A percentile compares a stretch with the other conserved stretches of the same genome.
Conservation (phyloP, 108 stramenopile genomes). For the Stephanodiscus minutulus region DNA sequence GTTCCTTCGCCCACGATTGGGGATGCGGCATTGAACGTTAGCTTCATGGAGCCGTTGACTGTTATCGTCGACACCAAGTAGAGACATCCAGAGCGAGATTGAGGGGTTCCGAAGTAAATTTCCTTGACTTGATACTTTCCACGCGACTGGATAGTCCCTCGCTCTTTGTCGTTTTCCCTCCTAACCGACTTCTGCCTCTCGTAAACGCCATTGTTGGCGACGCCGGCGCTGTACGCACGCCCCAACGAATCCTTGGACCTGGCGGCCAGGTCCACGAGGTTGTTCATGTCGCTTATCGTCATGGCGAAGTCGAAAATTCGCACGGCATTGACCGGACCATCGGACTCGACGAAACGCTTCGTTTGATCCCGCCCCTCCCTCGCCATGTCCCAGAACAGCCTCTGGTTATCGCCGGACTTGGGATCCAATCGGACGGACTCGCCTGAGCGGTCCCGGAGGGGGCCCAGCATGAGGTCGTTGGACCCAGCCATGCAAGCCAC, state of each 20-base stretch:
- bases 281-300: constrained; percentile 83
- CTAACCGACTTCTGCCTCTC: constrained; percentile 69
- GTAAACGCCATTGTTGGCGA: constrained; percentile 85
- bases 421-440: constrained; percentile 49
- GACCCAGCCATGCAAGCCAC: constrained; percentile 85
- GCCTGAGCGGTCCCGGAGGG: constrained; percentile 69
- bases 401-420: constrained; percentile 23
- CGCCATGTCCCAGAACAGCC: constrained; percentile 75
- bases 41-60: constrained; percentile 72
- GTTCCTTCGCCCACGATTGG: constrained; percentile 72
- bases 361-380: constrained; percentile 72
- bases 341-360: constrained; percentile 59
- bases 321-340: constrained; percentile 78
- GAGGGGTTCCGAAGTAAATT: constrained; percentile 79
- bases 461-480: constrained; percentile 86
- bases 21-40: constrained; percentile 79
- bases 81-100: constrained; percentile 75
- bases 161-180: constrained; percentile 46
- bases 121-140: constrained; percentile 76
- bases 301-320: constrained; percentile 86
- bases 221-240: constrained; percentile 83
- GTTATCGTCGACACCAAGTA: constrained; percentile 76
- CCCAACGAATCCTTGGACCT: constrained; percentile 80
- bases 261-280: constrained; percentile 80
- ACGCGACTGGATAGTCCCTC: constrained; percentile 56